A percentile compares a stretch with the other conserved stretches of the same genome.
These are phyloP conservation scores for Candida michaelii DNA, from an alignment of 805 yeast genomes.

Conservation along the genomic window DNA sequence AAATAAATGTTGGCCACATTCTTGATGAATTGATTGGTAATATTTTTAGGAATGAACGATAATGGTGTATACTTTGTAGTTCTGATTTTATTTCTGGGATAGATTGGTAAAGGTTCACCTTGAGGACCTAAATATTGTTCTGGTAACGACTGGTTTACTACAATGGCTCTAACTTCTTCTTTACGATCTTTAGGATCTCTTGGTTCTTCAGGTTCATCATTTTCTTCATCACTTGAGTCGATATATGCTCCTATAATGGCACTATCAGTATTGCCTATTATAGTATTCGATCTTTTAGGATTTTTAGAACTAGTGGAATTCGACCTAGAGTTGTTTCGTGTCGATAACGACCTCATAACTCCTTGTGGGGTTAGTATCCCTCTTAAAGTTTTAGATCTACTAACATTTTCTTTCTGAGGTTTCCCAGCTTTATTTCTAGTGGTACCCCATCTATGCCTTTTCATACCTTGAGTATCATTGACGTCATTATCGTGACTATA, in stretches of 20 bases:
- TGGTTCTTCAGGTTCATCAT: slow-evolving; percentile 19
- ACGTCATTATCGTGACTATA: slow-evolving; percentile 14
- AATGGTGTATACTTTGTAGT: slow-evolving; percentile 95
- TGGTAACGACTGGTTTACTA: slow-evolving; percentile 62
- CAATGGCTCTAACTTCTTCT: slow-evolving; percentile 46
- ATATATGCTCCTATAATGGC: slow-evolving; percentile 24
- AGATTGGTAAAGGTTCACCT: slow-evolving; percentile 59
- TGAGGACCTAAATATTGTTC: slow-evolving; percentile 53
- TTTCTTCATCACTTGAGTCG: slow-evolving; percentile 22
- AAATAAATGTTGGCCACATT: slow-evolving; percentile 92
- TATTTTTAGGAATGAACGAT: slow-evolving; percentile 82
- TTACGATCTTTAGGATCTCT: slow-evolving; percentile 35
- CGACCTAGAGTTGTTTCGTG: slow-evolving; percentile 5
- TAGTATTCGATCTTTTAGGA: slow-evolving; percentile 17
- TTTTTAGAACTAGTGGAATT: slow-evolving; percentile 2
- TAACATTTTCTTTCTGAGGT: slow-evolving; percentile 48
- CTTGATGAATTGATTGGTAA: slow-evolving; percentile 67
- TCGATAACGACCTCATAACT: slow-evolving; percentile 12
- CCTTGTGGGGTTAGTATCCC: slow-evolving; percentile 31
- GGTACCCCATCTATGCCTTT: slow-evolving; percentile 89
- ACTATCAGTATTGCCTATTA: slow-evolving; percentile 20
- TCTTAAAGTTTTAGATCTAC: slow-evolving; percentile 60
- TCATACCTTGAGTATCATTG: slow-evolving; percentile 44
- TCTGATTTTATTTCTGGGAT: slow-evolving; percentile 88
- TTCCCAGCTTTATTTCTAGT: slow-evolving; percentile 72